These are phyloP conservation scores for Candida sanyiensis DNA, from an alignment of 805 yeast species.

Conservation along the genomic window DNA sequence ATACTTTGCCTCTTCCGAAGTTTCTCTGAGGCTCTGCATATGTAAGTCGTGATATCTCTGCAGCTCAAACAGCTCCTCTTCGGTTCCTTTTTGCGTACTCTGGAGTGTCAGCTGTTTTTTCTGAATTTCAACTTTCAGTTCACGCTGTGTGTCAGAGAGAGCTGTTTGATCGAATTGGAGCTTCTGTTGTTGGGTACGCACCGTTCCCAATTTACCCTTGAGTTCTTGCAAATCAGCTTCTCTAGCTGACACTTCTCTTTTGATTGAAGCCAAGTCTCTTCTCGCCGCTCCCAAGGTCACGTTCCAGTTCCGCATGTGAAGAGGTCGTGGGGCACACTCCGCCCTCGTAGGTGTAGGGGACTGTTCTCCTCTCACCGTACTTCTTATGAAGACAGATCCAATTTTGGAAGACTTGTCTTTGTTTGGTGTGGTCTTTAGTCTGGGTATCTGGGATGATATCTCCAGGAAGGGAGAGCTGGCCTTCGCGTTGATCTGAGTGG, in stretches of 20 bases:
- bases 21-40: slow-evolving; percentile 25
- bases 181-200: slow-evolving; percentile 34
- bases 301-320: too few species aligned
- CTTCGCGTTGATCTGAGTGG: not conserved
- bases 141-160: slow-evolving; percentile 21
- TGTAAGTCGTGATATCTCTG: slow-evolving; percentile 28
- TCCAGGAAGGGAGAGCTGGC: slow-evolving; percentile 4
- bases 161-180: slow-evolving; percentile 33
- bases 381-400: too few species aligned
- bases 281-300: not conserved
- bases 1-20: not conserved
- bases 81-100: slow-evolving; percentile 26
- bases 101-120: slow-evolving; percentile 29
- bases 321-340: too few species aligned
- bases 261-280: not conserved
- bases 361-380: too few species aligned
- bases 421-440: slow-evolving; percentile 21
- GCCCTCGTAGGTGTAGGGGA: too few species aligned
- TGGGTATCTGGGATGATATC: slow-evolving; percentile 20
- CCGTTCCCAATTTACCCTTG: slow-evolving; percentile 24
- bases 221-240: slow-evolving; percentile 19
- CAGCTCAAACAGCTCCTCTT: slow-evolving; percentile 20
- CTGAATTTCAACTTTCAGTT: slow-evolving; percentile 21
- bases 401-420: too few species aligned
- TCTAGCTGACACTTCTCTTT: slow-evolving; percentile 8